phyloP scores from a whole-genome alignment of 306 rosid genomes.

The Sicyos baderoa region DNA sequence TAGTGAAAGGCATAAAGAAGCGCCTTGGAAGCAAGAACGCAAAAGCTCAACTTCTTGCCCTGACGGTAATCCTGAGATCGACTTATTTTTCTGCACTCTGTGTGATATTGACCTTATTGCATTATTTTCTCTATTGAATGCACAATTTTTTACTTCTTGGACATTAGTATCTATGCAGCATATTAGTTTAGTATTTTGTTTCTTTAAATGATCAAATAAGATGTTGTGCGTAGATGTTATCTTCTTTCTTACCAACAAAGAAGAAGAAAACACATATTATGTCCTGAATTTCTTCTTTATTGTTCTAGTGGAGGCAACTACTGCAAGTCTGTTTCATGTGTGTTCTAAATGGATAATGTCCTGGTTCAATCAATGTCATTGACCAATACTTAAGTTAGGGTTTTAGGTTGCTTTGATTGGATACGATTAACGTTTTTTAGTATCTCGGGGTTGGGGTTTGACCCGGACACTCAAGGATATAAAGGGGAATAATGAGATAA shows the following conservation, averaged over 20 bases:
- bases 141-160: background rate
- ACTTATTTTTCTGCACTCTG: background rate
- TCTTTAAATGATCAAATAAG: background rate
- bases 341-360: background rate
- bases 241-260: background rate
- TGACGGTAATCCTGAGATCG: conserved; percentile 44
- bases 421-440: too few relatives aligned
- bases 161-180: background rate
- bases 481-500: too few relatives aligned
- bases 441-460: too few relatives aligned
- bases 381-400: background rate
- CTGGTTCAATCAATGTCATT: background rate
- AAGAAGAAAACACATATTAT: background rate
- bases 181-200: background rate
- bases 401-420: background rate
- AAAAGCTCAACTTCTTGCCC: conserved; percentile 83
- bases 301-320: background rate
- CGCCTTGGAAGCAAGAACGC: conserved; percentile 78
- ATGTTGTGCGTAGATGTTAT: background rate
- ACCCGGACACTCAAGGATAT: too few relatives aligned
- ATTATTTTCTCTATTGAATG: background rate
- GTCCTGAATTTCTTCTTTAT: background rate
- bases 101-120: background rate
- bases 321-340: background rate
- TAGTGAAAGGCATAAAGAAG: conserved; percentile 80